Conservation (phyloP, 441 rosid species). For the Gossypium schwendimanii region DNA sequence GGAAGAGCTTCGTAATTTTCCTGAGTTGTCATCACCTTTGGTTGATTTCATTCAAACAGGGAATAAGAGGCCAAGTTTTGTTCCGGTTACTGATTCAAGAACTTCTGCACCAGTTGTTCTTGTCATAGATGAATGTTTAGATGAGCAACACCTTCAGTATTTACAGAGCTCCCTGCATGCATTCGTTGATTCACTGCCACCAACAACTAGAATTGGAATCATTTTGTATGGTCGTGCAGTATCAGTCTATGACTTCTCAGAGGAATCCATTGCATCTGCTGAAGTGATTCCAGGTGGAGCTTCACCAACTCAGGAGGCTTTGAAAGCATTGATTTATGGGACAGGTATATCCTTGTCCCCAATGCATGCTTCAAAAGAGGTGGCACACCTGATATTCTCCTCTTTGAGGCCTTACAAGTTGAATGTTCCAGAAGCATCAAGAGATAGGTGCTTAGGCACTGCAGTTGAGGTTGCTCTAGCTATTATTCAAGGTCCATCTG, state of each 20-base stretch:
- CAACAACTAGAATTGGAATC: conserved; percentile 75
- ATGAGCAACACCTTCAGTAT: conserved; percentile 91
- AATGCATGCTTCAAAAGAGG: conserved; percentile 88
- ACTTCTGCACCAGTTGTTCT: conserved; percentile 79
- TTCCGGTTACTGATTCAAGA: conserved; percentile 84
- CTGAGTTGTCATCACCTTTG: conserved; percentile 66
- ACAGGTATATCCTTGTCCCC: conserved; percentile 90
- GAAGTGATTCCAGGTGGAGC: conserved; percentile 91
- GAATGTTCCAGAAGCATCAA: conserved; percentile 67
- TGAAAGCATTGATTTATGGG: conserved; percentile 83
- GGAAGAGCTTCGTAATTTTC: conserved; percentile 60
- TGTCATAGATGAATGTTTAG: conserved; percentile 89
- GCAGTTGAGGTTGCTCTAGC: conserved; percentile 92
- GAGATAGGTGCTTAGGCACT: conserved; percentile 86
- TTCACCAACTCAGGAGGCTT: conserved; percentile 65
- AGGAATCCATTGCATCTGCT: conserved; percentile 83
- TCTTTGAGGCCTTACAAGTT: conserved; percentile 75
- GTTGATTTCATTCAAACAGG: conserved; percentile 87
- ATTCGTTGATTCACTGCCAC: conserved; percentile 74
- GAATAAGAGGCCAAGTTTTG: conserved; percentile 72
- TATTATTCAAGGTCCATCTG: conserved; percentile 84
- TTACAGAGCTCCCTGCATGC: conserved; percentile 95
- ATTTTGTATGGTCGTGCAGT: conserved; percentile 75
- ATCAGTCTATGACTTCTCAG: conserved; percentile 85
- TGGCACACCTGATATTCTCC: conserved; percentile 82